Evolutionary conservation across 1,284 basidiomycete genomes (phyloP).

Genomic region (Puccinia horiana): DNA sequence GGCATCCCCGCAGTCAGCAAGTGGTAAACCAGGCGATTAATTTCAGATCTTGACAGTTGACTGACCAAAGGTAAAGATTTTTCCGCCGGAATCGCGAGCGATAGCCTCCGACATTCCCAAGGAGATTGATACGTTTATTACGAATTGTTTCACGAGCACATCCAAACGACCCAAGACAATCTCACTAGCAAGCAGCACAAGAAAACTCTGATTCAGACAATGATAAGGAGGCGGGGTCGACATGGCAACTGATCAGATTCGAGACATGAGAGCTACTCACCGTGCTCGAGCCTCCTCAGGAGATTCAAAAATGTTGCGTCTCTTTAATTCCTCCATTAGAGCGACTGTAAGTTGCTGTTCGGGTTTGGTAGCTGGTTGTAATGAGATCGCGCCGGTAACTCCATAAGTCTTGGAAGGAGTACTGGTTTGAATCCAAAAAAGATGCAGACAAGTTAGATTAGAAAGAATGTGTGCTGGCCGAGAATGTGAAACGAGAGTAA

Average conservation of each 20-base stretch:
- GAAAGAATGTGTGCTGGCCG: not conserved
- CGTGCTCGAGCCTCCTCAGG: constrained; percentile 84
- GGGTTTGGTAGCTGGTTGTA: constrained; percentile 56
- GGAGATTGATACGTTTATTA: constrained; percentile 75
- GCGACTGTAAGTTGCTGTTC: constrained; percentile 69
- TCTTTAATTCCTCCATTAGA: constrained; percentile 82
- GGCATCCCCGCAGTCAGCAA: not conserved
- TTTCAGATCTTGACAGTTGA: constrained; percentile 64
- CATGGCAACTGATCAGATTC: not conserved
- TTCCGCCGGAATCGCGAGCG: constrained; percentile 84
- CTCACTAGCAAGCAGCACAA: constrained; percentile 67
- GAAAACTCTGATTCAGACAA: not conserved
- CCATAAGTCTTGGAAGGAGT: constrained; percentile 39
- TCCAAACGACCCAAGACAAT: constrained; percentile 86
- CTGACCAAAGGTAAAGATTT: constrained; percentile 98
- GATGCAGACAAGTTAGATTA: not conserved
- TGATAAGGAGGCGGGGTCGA: constrained; percentile 7
- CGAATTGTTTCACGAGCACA: constrained; percentile 89
- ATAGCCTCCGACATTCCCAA: constrained; percentile 80
- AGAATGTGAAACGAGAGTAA: not conserved
- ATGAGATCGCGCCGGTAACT: constrained; percentile 50
- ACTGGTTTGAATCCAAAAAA: not conserved
- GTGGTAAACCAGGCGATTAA: constrained; percentile 13
- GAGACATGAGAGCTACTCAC: constrained; percentile 63
- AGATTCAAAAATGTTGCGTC: constrained; percentile 84